Base-by-base conservation (phyloP, 2,329 filamentous ascomycete species). In the Scedosporium boydii region DNA sequence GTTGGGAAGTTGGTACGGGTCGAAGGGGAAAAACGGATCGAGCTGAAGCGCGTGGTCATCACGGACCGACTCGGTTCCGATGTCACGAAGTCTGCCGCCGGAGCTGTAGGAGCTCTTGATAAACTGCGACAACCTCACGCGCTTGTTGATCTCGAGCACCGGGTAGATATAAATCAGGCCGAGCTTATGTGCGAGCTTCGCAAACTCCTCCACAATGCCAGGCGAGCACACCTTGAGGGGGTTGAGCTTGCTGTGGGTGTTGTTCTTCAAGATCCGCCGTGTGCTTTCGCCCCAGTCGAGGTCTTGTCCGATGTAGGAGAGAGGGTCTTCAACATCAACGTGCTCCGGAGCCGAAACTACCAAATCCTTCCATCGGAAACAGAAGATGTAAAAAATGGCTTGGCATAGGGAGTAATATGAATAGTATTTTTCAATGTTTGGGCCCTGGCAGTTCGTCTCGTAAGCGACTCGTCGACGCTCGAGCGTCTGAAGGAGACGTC, bases 1-100 rank as follows among this genome's bases (percentile, higher is more conserved):
- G 67, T 86, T 80, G 0, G 93, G 93, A 59, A 99, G 79, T 69
- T 93, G 89, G 73, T 98, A 99, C 2, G 96, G 96, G 71, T 99
- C 95, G 70, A 99, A 99, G 0, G 95, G 95, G 70, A 98, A 99
- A 73, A 96, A 97, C 0, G 92, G 90, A 68, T 98, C 93, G 1
- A 99, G 82, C 73, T 96, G 88, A 69, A 93, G 87, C 69, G 86
- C 88, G 65, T 87, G 86, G 67, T 96, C 91, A 63, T 90, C 89
- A 16, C 64, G 61, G 18, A 63, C 46, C 4, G 65, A 56, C 34
- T 58, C 61, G 21, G 21, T 59, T 6, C 61, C 53, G 12, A 58
- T 62, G 67, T 85, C 84, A 64, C 80, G 80, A 41, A 84, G 76
- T 1, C 78, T 80, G 10, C 81, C 80, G 62, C 83, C 81, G 10